Evolutionary conservation across 2,329 filamentous ascomycete species (phyloP), one percentile per base, ranked within the genome.

Genomic region (Colletotrichum australisinense): DNA sequence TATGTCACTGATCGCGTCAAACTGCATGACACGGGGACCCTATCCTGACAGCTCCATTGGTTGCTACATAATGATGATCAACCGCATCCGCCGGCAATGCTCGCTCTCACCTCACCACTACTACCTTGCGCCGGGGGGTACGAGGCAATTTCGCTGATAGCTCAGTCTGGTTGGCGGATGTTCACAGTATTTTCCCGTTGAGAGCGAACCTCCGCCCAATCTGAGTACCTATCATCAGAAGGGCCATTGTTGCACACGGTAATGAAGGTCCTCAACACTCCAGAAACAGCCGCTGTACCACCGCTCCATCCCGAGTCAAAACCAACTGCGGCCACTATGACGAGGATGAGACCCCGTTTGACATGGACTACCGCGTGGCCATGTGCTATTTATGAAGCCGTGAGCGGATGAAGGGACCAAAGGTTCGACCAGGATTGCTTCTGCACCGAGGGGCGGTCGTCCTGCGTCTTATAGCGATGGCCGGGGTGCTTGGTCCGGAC

Each of bases 1-100:
- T 19, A 49, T 49, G 78, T 77, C 76, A 78, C 77, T 78, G 77
- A 77, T 78, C 80, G 80, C 79, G 78, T 78, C 79, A 82, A 79
- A 80, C 79, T 79, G 77, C 78, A 82, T 80, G 77, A 78, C 76
- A 77, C 76, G 73, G 76, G 70, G 24, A 69, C 78, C 79, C 76
- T 80, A 78, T 79, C 71, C 64, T 26, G 56, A 63, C 30, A 57
- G 63, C 69, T 75, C 77, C 69, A 83, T 83, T 83, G 81, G 80
- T 74, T 72, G 72, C 73, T 64, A 42, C 30, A n/a, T 22, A 38
- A 28, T 52, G 30, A 16, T 24, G 52, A 70, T 65, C 57, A 63
- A 73, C 55, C 67, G 32, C 62, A 53, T 67, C 49, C 62, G 57
- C 58, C 63, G 68, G 70, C 70, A 59, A 55, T 42, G 68, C 60